Percentiles rank a stretch among this genome's conserved stretches.
Evolutionary conservation across 192 early-diverging fungal genomes (phyloP).

Genomic region (Coemansia sp.): DNA sequence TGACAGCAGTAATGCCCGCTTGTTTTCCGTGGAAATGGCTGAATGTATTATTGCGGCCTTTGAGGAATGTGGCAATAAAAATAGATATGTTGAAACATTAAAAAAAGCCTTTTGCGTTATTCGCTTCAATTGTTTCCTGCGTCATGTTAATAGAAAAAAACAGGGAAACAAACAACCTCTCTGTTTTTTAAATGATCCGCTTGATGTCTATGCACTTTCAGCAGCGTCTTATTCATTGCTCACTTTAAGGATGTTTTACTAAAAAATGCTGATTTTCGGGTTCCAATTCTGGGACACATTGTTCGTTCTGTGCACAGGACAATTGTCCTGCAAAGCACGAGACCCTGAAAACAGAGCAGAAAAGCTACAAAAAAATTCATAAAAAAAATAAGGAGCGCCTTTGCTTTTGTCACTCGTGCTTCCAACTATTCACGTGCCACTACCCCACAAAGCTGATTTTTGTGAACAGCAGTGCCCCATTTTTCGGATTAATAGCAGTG

Average conservation of each 20-base stretch:
- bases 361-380: neutral
- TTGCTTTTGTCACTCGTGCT: neutral
- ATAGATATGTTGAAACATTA: neutral
- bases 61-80: neutral
- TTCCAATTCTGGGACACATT: neutral
- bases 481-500: neutral
- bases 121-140: neutral
- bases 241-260: neutral
- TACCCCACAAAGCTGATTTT: slow-evolving; percentile 8
- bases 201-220: neutral
- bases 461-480: neutral
- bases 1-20: neutral
- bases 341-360: neutral
- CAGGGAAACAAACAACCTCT: neutral
- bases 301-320: neutral
- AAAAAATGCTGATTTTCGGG: slow-evolving; percentile 3
- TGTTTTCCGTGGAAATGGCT: neutral
- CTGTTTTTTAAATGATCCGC: neutral
- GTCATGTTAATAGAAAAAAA: neutral
- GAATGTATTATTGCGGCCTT: neutral
- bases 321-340: neutral
- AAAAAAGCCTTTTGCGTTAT: neutral
- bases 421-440: slow-evolving; percentile 5
- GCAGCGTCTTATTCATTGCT: neutral
- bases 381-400: neutral